Evolutionary conservation across 164 flowering plant species (phyloP).

Genomic region (Magnolia kwangsiensis): DNA sequence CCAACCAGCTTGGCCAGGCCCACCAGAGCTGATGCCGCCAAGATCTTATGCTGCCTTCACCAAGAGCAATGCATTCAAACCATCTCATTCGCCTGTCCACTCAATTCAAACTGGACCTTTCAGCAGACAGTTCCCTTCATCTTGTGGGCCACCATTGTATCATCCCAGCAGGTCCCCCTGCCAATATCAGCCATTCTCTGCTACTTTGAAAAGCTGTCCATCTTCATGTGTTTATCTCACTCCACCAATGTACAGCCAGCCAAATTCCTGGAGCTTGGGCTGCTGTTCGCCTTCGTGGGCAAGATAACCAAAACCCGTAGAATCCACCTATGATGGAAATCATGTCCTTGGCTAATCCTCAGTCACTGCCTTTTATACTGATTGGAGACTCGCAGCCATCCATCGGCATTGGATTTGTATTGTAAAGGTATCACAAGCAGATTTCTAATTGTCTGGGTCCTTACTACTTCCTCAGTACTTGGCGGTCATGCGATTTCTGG

Average conservation of each 20-base stretch:
- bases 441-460: too few species aligned
- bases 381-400: too few species aligned
- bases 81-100: constrained; percentile 5
- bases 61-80: constrained; percentile 7
- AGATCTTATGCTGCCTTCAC: constrained; percentile 10
- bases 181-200: neutral
- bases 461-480: too few species aligned
- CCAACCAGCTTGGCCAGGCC: constrained; percentile 16
- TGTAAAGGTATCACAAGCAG: too few species aligned
- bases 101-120: constrained; percentile 6
- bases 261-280: neutral
- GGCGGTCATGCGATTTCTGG: too few species aligned
- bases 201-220: constrained; percentile 2
- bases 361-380: too few species aligned
- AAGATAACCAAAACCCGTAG: neutral
- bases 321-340: neutral
- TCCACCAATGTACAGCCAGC: neutral
- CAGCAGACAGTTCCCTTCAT: constrained; percentile 3
- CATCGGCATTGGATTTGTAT: too few species aligned
- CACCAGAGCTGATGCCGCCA: constrained; percentile 21
- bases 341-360: too few species aligned
- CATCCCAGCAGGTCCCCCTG: constrained; percentile 7
- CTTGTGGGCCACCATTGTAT: neutral
- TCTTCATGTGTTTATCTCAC: neutral
- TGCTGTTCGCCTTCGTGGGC: neutral